phyloP scores from a whole-genome alignment of 2,329 filamentous ascomycete species.

The Alternaria arbusti region DNA sequence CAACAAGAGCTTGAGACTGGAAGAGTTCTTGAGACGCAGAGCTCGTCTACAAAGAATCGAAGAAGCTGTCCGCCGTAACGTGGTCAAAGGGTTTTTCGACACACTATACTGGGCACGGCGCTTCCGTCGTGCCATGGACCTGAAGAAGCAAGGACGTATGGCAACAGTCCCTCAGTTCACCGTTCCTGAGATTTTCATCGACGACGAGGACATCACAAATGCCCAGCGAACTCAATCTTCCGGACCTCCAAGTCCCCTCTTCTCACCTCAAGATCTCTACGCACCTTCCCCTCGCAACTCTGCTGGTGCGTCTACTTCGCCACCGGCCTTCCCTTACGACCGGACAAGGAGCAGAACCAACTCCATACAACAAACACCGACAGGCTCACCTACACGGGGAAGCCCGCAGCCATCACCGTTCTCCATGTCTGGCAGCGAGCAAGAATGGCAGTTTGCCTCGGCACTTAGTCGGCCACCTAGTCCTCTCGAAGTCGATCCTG shows the following conservation, averaged over 20 bases:
- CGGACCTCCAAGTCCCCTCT: slow-evolving; percentile 41
- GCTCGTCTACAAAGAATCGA: slow-evolving; percentile 92
- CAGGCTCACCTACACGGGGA: slow-evolving; percentile 40
- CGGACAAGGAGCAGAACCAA: slow-evolving; percentile 42
- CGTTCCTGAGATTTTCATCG: slow-evolving; percentile 88
- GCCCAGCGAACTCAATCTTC: slow-evolving; percentile 46
- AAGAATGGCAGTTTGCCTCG: slow-evolving; percentile 56
- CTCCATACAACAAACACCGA: slow-evolving; percentile 49
- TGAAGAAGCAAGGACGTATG: slow-evolving; percentile 75
- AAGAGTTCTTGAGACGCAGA: slow-evolving; percentile 91
- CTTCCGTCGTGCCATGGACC: slow-evolving; percentile 77
- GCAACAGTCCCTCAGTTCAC: slow-evolving; percentile 77
- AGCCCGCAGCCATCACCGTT: slow-evolving; percentile 39
- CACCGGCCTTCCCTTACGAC: slow-evolving; percentile 33
- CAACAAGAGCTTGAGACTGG: slow-evolving; percentile 90
- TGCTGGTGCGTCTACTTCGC: slow-evolving; percentile 33
- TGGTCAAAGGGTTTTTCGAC: slow-evolving; percentile 94
- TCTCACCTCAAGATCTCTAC: slow-evolving; percentile 40
- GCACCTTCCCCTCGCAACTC: slow-evolving; percentile 27
- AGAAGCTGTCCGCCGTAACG: slow-evolving; percentile 87
- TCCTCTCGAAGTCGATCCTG: slow-evolving; percentile 42
- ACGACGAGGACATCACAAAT: slow-evolving; percentile 69
- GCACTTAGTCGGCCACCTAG: slow-evolving; percentile 50
- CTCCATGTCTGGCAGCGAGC: slow-evolving; percentile 32
- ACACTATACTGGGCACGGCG: slow-evolving; percentile 86